Evolutionary conservation across 2,329 filamentous ascomycete species (phyloP).

Genomic region (Fusarium nodosum): DNA sequence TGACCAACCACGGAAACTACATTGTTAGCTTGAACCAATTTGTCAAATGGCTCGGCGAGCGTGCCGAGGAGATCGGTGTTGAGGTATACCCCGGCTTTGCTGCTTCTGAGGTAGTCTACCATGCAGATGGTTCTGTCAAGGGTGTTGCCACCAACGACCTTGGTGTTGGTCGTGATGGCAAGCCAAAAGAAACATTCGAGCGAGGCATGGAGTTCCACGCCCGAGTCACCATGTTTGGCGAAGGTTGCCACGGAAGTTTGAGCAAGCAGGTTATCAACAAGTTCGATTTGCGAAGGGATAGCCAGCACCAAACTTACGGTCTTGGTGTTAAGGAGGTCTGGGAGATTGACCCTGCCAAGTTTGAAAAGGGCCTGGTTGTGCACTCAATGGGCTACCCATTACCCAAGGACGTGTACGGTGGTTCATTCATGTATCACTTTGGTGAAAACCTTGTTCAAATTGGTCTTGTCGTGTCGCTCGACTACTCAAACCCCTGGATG

Average conservation of each 20-base stretch:
- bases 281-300: conserved; percentile 89
- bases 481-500: conserved; percentile 97
- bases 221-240: conserved; percentile 88
- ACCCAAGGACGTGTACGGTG: conserved; percentile 90
- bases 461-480: conserved; percentile 90
- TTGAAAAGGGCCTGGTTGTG: conserved; percentile 84
- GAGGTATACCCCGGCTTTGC: conserved; percentile 98
- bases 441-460: conserved; percentile 96
- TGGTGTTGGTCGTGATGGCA: conserved; percentile 84
- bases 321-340: conserved; percentile 97
- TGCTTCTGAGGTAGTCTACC: conserved; percentile 91
- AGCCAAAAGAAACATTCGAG: conserved; percentile 91
- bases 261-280: conserved; percentile 96
- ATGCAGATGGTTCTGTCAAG: conserved; percentile 85
- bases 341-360: conserved; percentile 95
- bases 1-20: conserved; percentile 98
- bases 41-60: conserved; percentile 93
- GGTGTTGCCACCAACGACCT: conserved; percentile 97
- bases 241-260: conserved; percentile 95
- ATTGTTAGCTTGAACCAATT: conserved; percentile 97
- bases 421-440: conserved; percentile 99
- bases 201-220: conserved; percentile 99
- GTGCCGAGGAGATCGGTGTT: conserved; percentile 95
- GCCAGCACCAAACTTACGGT: conserved; percentile 94
- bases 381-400: conserved; percentile 96